Percentiles rank a stretch among this genome's conserved stretches.
Conservation (phyloP, 2,329 filamentous ascomycete species). For the Sporothrix dimorphospora region DNA sequence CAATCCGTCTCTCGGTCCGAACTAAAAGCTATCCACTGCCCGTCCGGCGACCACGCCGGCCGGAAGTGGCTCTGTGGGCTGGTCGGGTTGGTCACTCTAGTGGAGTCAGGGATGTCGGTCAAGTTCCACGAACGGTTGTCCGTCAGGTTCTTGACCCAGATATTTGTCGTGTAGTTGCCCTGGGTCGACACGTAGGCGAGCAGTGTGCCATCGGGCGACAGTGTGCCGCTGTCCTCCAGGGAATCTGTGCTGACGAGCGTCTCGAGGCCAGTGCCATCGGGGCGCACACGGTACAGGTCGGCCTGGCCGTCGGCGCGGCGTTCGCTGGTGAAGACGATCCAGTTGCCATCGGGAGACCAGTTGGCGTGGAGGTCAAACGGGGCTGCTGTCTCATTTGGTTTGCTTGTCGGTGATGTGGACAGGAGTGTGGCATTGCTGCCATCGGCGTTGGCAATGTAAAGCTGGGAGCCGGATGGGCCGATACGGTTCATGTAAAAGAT, state of each 20-base stretch:
- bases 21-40: background rate
- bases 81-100: background rate
- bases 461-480: background rate
- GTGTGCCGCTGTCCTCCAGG: background rate
- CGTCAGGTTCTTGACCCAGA: background rate
- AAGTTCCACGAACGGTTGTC: background rate
- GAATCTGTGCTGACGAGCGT: background rate
- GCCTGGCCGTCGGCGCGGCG: slow-evolving; percentile 5
- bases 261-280: background rate
- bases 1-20: slow-evolving; percentile 2
- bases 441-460: slow-evolving; percentile 14
- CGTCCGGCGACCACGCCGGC: slow-evolving; percentile 6
- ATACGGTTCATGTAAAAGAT: slow-evolving; percentile 17
- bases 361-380: slow-evolving; percentile 14
- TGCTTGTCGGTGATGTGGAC: background rate
- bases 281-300: background rate
- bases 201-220: background rate
- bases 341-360: slow-evolving; percentile 11
- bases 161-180: slow-evolving; percentile 5
- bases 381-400: too few species aligned
- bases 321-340: slow-evolving; percentile 19
- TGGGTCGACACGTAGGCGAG: slow-evolving; percentile 4
- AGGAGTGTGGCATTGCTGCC: background rate
- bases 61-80: slow-evolving; percentile 6
- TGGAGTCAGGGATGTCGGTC: background rate